These are phyloP conservation scores for Dimargaris cristalligena DNA, from an alignment of 192 early-diverging fungal species.

Conservation along the genomic window DNA sequence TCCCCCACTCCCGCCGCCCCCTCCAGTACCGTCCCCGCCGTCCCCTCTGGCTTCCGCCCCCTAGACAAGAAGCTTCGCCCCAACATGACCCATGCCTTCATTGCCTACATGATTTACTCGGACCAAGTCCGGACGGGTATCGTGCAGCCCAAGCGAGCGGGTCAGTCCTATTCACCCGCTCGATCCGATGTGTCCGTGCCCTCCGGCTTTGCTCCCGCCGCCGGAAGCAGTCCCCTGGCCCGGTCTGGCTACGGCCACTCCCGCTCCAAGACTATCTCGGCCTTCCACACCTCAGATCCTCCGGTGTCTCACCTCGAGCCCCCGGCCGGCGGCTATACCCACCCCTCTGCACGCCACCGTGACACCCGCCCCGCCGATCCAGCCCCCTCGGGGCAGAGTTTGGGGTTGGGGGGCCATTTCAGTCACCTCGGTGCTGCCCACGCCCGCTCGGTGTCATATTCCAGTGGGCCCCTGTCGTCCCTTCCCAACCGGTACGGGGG, in stretches of 20 bases:
- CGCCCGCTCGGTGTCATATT: not conserved
- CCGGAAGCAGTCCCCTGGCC: not conserved
- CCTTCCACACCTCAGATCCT: not conserved
- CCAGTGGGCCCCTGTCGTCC: too few species aligned
- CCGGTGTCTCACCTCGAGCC: not conserved
- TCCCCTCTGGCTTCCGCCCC: not conserved
- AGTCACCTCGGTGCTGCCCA: not conserved
- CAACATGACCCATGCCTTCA: slow-evolving; percentile 1
- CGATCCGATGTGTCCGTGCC: not conserved
- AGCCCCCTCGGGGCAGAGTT: not conserved
- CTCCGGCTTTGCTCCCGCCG: not conserved
- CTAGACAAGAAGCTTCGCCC: not conserved
- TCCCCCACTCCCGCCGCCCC: not conserved
- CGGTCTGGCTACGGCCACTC: not conserved
- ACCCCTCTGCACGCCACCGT: not conserved
- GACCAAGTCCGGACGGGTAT: not conserved
- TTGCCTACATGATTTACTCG: slow-evolving; percentile 10
- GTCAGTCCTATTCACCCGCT: not conserved
- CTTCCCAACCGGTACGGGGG: too few species aligned
- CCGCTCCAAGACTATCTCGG: slow-evolving; percentile 5
- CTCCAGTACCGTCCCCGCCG: not conserved
- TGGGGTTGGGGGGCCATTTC: not conserved
- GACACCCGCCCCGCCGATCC: not conserved
- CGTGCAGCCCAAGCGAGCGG: not conserved
- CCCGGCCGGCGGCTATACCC: not conserved